These are phyloP conservation scores for Pseudogymnoascus sp. DNA, from an alignment of 2,329 filamentous ascomycete genomes.

Conservation along the genomic window DNA sequence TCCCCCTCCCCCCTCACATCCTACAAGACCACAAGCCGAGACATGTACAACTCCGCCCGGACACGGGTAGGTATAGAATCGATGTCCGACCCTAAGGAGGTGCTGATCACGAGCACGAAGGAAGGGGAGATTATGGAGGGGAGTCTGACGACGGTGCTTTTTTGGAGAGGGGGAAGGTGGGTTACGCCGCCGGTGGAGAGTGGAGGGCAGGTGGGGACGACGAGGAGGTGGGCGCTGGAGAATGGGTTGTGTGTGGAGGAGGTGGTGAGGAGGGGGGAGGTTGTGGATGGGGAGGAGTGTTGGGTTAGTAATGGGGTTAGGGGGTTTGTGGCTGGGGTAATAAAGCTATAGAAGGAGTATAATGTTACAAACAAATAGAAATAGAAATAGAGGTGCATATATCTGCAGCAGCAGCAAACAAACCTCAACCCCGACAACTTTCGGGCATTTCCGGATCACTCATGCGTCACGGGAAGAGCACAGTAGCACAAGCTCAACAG, in stretches of 20 bases:
- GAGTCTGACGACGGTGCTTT: constrained; percentile 73
- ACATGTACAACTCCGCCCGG: constrained; percentile 64
- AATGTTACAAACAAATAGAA: not conserved
- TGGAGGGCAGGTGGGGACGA: constrained; percentile 78
- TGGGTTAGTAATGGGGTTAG: constrained; percentile 86
- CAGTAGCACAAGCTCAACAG: not conserved
- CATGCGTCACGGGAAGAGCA: not conserved
- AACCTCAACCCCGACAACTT: not conserved
- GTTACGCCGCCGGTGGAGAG: constrained; percentile 69
- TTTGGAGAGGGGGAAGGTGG: constrained; percentile 67
- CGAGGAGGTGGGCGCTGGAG: constrained; percentile 73
- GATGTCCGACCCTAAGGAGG: constrained; percentile 51
- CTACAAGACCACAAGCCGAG: constrained; percentile 74
- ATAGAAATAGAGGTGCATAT: not conserved
- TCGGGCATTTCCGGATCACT: not conserved
- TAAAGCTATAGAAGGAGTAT: constrained; percentile 17
- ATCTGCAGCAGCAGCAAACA: not conserved
- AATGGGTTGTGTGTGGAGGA: constrained; percentile 62
- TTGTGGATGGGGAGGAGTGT: constrained; percentile 66
- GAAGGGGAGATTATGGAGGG: constrained; percentile 72
- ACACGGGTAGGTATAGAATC: constrained; percentile 47
- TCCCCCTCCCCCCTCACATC: constrained; percentile 59
- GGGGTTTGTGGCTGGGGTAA: constrained; percentile 56
- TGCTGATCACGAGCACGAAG: constrained; percentile 61
- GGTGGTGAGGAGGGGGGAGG: constrained; percentile 47